Conservation (phyloP, 768 basidiomycete species). For the Russula sp. region DNA sequence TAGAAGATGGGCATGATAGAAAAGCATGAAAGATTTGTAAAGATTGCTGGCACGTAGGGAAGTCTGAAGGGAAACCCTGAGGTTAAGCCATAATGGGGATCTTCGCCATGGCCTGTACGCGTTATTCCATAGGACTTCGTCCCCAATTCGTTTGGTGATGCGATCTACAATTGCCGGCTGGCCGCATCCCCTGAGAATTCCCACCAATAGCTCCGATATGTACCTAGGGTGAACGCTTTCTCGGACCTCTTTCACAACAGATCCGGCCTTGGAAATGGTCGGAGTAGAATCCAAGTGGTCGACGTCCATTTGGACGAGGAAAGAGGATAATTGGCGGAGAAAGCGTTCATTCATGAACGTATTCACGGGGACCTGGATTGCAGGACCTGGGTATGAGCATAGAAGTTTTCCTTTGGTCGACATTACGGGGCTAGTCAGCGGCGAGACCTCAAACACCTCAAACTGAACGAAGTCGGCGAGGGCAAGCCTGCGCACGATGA, state of each 20-base stretch:
- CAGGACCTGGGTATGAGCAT: conserved; percentile 47
- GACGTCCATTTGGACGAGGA: conserved; percentile 40
- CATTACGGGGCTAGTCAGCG: conserved; percentile 40
- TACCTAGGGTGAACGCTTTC: conserved; percentile 47
- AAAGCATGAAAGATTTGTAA: conserved; percentile 52
- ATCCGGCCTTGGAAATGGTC: conserved; percentile 38
- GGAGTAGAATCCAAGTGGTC: conserved; percentile 40
- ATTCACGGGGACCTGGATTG: conserved; percentile 39
- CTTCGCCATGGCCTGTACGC: conserved; percentile 48
- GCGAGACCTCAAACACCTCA: conserved; percentile 49
- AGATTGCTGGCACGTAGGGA: conserved; percentile 27
- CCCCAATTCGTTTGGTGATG: conserved; percentile 46
- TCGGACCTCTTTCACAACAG: conserved; percentile 37
- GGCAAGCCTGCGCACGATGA: conserved; percentile 35
- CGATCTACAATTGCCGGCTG: conserved; percentile 34
- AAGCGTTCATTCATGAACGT: conserved; percentile 37
- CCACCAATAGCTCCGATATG: conserved; percentile 48
- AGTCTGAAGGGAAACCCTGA: conserved; percentile 46
- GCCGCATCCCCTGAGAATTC: conserved; percentile 44
- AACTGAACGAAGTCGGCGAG: conserved; percentile 35
- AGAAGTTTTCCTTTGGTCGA: conserved; percentile 43
- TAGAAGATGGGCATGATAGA: conserved; percentile 33
- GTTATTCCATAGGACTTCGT: conserved; percentile 46
- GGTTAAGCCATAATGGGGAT: conserved; percentile 49
- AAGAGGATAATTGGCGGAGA: conserved; percentile 39